These are phyloP conservation scores for Xanthoparmelia taractica DNA, from an alignment of 495 filamentous ascomycete genomes.

Conservation along the genomic window DNA sequence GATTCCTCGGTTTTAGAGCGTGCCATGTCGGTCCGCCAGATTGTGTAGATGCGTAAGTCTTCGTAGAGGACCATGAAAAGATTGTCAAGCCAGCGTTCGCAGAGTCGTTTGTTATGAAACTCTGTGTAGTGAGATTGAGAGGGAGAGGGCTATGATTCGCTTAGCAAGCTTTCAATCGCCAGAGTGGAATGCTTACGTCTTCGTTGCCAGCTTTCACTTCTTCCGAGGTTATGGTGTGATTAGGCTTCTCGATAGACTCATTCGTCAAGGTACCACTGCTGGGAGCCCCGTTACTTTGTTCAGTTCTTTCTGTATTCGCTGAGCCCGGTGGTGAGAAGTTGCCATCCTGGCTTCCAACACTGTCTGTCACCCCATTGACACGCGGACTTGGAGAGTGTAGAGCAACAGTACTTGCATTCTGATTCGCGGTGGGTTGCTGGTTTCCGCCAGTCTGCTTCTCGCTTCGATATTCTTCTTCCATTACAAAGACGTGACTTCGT, in stretches of 20 bases:
- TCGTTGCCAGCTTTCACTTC: slow-evolving; percentile 73
- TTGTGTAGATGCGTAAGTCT: slow-evolving; percentile 95
- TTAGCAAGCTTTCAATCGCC: neutral
- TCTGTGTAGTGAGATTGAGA: slow-evolving; percentile 50
- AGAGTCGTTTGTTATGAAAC: slow-evolving; percentile 92
- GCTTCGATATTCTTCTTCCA: slow-evolving; percentile 95
- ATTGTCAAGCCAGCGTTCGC: slow-evolving; percentile 96
- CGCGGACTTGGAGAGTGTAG: slow-evolving; percentile 56
- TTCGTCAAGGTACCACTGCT: slow-evolving; percentile 36
- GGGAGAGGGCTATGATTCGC: slow-evolving; percentile 35
- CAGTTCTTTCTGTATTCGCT: slow-evolving; percentile 26
- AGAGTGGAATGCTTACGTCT: slow-evolving; percentile 49
- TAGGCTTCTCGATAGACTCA: slow-evolving; percentile 64
- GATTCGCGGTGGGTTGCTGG: slow-evolving; percentile 45
- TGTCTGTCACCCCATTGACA: slow-evolving; percentile 52
- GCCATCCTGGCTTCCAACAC: slow-evolving; percentile 31
- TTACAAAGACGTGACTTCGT: slow-evolving; percentile 93
- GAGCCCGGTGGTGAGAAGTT: slow-evolving; percentile 33
- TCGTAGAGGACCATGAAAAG: slow-evolving; percentile 99
- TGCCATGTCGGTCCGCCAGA: slow-evolving; percentile 96
- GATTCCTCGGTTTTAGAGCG: slow-evolving; percentile 68
- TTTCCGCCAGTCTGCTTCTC: slow-evolving; percentile 64
- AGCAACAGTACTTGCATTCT: slow-evolving; percentile 69
- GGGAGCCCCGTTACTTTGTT: slow-evolving; percentile 31
- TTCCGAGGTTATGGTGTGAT: slow-evolving; percentile 72